A percentile compares a stretch with the other conserved stretches of the same genome.
Conservation (phyloP, 108 stramenopile species). For the Craspedostauros australis region DNA sequence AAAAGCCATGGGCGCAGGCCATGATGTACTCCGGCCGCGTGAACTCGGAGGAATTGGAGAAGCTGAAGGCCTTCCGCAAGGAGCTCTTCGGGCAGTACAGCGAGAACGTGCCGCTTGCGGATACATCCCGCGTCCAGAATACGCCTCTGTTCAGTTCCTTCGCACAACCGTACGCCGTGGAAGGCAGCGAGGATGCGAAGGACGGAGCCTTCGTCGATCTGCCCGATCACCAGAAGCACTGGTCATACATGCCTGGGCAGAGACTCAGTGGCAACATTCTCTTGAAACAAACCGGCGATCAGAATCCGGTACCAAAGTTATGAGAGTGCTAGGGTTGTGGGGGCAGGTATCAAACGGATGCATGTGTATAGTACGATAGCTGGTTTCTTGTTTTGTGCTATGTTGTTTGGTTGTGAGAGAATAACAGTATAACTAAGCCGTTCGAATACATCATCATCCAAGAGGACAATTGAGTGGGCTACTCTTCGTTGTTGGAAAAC, state of each 20-base stretch:
- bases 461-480: too few relatives aligned
- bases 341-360: too few relatives aligned
- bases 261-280: conserved; percentile 16
- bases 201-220: conserved; percentile 1
- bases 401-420: too few relatives aligned
- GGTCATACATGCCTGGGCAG: conserved; percentile 18
- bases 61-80: conserved; percentile 34
- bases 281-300: too few relatives aligned
- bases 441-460: too few relatives aligned
- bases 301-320: too few relatives aligned
- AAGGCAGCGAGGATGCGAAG: neutral
- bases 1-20: conserved; percentile 8
- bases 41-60: conserved; percentile 28
- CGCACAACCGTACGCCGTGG: conserved; percentile 18
- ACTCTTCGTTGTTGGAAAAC: too few relatives aligned
- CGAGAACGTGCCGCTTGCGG: conserved; percentile 23
- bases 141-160: conserved; percentile 25
- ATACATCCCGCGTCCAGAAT: conserved; percentile 22
- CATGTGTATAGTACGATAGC: too few relatives aligned
- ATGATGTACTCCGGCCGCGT: conserved; percentile 29
- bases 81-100: conserved; percentile 23
- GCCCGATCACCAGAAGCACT: neutral
- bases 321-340: too few relatives aligned
- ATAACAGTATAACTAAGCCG: too few relatives aligned
- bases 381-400: too few relatives aligned